Evolutionary conservation across 805 yeast genomes (phyloP).

Genomic region (Candida germanica): DNA sequence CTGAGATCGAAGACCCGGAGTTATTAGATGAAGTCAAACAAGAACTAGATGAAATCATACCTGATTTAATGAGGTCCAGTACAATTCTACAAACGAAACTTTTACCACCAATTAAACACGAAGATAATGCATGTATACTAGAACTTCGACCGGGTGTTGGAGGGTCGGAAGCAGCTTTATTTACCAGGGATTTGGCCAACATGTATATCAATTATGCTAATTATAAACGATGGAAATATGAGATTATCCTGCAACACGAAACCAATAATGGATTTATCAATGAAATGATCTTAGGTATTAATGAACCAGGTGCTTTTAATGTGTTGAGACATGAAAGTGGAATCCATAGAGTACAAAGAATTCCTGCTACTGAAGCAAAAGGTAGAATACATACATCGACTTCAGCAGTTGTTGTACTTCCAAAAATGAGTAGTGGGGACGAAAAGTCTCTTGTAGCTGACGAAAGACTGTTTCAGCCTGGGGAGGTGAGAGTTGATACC

Average conservation of each 20-base stretch:
- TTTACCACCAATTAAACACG: slow-evolving; percentile 73
- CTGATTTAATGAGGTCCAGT: slow-evolving; percentile 42
- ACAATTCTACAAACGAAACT: slow-evolving; percentile 52
- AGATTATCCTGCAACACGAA: slow-evolving; percentile 53
- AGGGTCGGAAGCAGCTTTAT: slow-evolving; percentile 88
- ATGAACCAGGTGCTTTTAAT: slow-evolving; percentile 75
- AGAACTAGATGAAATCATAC: slow-evolving; percentile 52
- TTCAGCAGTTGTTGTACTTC: slow-evolving; percentile 91
- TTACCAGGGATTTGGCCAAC: slow-evolving; percentile 71
- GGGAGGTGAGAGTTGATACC: slow-evolving; percentile 90
- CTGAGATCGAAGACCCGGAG: slow-evolving; percentile 37
- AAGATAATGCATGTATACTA: slow-evolving; percentile 71
- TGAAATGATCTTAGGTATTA: slow-evolving; percentile 67
- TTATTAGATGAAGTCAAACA: slow-evolving; percentile 53
- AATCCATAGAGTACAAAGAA: slow-evolving; percentile 91
- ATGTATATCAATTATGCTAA: slow-evolving; percentile 80
- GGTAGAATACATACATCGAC: slow-evolving; percentile 96
- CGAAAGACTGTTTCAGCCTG: slow-evolving; percentile 75
- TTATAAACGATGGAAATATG: slow-evolving; percentile 62
- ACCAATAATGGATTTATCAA: slow-evolving; percentile 68
- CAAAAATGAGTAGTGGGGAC: slow-evolving; percentile 64
- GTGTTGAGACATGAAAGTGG: slow-evolving; percentile 83
- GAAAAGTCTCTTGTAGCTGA: slow-evolving; percentile 45
- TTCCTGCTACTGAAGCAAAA: slow-evolving; percentile 90
- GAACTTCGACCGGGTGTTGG: slow-evolving; percentile 96